Evolutionary conservation across 768 basidiomycete genomes (phyloP).

Genomic region (Paxillus ammoniavirescens): DNA sequence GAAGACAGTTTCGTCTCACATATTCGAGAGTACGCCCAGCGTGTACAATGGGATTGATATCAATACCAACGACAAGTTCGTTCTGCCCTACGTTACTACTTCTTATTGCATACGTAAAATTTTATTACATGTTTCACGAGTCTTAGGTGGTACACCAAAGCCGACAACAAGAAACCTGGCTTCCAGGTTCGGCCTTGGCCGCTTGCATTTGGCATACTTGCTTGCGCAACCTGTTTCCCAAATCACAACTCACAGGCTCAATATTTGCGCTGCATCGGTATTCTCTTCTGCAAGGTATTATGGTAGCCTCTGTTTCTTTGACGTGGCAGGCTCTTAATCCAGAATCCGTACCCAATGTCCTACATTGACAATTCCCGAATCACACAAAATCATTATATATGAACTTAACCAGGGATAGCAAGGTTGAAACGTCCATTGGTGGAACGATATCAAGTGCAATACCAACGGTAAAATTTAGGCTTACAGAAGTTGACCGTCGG

Average conservation of each 20-base stretch:
- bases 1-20: constrained; percentile 69
- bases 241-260: not conserved
- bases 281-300: constrained; percentile 1
- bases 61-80: constrained; percentile 1
- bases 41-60: constrained; percentile 74
- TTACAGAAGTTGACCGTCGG: not conserved
- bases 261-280: not conserved
- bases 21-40: constrained; percentile 72
- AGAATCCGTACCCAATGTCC: not conserved
- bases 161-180: no score
- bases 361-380: not conserved
- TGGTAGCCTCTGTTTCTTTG: not conserved
- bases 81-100: not conserved
- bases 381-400: not conserved
- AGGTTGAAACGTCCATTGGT: not conserved
- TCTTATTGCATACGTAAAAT: not conserved
- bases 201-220: not conserved
- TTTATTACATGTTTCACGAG: no score
- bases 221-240: not conserved
- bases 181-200: no score
- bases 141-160: no score
- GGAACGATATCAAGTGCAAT: constrained; percentile 13
- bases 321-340: not conserved
- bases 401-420: not conserved
- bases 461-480: constrained; percentile 20